Evolutionary conservation across 306 rosid species (phyloP).

Genomic region (Fagus sylvatica): DNA sequence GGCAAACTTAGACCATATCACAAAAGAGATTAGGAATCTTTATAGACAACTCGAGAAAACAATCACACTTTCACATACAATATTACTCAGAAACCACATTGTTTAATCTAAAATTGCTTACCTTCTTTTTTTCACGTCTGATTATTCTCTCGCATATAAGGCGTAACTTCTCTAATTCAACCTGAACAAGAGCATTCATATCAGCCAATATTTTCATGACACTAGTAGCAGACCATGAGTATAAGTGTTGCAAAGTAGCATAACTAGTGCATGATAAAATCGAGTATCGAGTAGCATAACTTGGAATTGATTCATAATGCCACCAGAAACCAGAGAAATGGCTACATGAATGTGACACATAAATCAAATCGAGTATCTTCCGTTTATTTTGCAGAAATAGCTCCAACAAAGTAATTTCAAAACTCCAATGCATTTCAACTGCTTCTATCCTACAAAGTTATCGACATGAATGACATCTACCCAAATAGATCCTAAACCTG

Average conservation of each 20-base stretch:
- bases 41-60: not conserved
- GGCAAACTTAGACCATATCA: not conserved
- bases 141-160: constrained; percentile 95
- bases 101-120: constrained; percentile 21
- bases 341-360: too few species aligned
- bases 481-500: not conserved
- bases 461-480: not conserved
- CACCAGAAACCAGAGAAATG: too few species aligned
- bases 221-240: too few species aligned
- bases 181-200: constrained; percentile 51
- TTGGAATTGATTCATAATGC: too few species aligned
- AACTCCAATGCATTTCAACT: too few species aligned
- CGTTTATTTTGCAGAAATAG: too few species aligned
- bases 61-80: not conserved
- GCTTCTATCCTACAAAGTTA: not conserved
- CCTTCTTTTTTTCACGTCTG: constrained; percentile 96
- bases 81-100: not conserved
- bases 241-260: too few species aligned
- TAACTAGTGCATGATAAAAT: too few species aligned
- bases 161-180: constrained; percentile 91
- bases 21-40: not conserved
- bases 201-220: too few species aligned
- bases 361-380: too few species aligned
- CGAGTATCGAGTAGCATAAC: too few species aligned
- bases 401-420: too few species aligned